Evolutionary conservation across 306 rosid genomes (phyloP).

Genomic region (Abrus pulchellus): DNA sequence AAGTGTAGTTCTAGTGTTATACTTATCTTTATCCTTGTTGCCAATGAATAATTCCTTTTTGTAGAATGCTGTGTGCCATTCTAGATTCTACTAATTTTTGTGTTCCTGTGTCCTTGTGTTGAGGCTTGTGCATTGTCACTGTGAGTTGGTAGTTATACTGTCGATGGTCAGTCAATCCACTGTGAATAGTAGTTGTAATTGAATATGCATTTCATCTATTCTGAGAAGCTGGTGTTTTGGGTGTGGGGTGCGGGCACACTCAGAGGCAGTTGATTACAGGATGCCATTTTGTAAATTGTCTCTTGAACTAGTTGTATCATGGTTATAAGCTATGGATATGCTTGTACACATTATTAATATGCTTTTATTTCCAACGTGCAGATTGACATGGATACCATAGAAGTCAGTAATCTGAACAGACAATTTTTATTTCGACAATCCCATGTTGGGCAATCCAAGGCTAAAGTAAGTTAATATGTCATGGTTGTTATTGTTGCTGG

Average conservation of each 20-base stretch:
- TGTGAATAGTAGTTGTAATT: neutral
- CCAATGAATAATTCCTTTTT: neutral
- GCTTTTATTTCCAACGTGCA: conserved; percentile 55
- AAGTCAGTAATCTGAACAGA: conserved; percentile 99
- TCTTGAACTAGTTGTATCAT: conserved; percentile 16
- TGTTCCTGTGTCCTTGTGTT: neutral
- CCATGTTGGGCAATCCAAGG: conserved; percentile 99
- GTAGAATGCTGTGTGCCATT: neutral
- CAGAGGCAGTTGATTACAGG: neutral
- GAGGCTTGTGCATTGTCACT: conserved; percentile 19
- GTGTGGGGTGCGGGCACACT: neutral
- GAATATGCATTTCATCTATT: neutral
- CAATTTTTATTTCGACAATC: conserved; percentile 96
- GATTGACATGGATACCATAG: conserved; percentile 99
- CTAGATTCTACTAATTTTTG: neutral
- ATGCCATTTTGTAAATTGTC: conserved; percentile 18
- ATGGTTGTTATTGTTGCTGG: conserved; percentile 24
- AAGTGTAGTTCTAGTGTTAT: neutral
- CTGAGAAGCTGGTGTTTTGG: neutral
- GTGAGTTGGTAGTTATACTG: conserved; percentile 16
- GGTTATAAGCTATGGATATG: conserved; percentile 31
- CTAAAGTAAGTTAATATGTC: conserved; percentile 68
- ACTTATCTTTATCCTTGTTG: neutral
- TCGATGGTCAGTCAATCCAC: neutral
- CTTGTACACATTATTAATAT: conserved; percentile 17